Evolutionary conservation across 2,329 filamentous ascomycete genomes (phyloP).

Genomic region (Ilyonectria sp.): DNA sequence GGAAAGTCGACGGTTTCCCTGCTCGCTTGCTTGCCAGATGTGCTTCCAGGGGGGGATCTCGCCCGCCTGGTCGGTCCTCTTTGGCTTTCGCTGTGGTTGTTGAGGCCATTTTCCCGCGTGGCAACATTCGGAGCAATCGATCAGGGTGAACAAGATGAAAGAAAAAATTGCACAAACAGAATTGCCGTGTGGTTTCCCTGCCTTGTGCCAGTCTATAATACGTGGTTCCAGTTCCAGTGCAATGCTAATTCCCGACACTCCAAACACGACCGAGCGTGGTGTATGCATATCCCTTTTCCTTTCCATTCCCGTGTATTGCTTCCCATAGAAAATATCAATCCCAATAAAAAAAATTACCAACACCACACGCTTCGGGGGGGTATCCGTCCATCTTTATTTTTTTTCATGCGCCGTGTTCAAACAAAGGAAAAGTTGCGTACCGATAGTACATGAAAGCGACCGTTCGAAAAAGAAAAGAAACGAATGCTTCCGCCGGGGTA

Average conservation of each 20-base stretch:
- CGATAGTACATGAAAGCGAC: slow-evolving; percentile 37
- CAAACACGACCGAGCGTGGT: slow-evolving; percentile 46
- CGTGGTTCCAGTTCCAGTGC: slow-evolving; percentile 44
- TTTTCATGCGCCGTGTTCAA: slow-evolving; percentile 50
- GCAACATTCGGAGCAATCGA: slow-evolving; percentile 20
- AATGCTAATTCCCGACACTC: slow-evolving; percentile 46
- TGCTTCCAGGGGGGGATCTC: slow-evolving; percentile 8
- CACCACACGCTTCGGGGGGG: slow-evolving; percentile 48
- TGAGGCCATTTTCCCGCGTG: slow-evolving; percentile 2
- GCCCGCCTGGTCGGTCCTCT: not conserved
- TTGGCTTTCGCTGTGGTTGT: not conserved
- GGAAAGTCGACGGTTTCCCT: not conserved
- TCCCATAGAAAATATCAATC: slow-evolving; percentile 39
- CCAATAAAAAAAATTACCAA: slow-evolving; percentile 42
- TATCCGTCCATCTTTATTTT: slow-evolving; percentile 52
- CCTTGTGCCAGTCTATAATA: slow-evolving; percentile 49
- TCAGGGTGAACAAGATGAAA: slow-evolving; percentile 37
- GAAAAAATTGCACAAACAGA: slow-evolving; percentile 37
- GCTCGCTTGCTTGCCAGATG: not conserved
- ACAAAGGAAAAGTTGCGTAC: slow-evolving; percentile 45
- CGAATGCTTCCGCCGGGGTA: slow-evolving; percentile 31
- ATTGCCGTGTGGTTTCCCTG: slow-evolving; percentile 46
- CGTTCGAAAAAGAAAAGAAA: slow-evolving; percentile 37
- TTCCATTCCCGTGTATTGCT: slow-evolving; percentile 39
- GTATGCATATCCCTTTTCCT: slow-evolving; percentile 48